phyloP scores from a whole-genome alignment of 352 stramenopile species.

The Globisporangium perplexum region DNA sequence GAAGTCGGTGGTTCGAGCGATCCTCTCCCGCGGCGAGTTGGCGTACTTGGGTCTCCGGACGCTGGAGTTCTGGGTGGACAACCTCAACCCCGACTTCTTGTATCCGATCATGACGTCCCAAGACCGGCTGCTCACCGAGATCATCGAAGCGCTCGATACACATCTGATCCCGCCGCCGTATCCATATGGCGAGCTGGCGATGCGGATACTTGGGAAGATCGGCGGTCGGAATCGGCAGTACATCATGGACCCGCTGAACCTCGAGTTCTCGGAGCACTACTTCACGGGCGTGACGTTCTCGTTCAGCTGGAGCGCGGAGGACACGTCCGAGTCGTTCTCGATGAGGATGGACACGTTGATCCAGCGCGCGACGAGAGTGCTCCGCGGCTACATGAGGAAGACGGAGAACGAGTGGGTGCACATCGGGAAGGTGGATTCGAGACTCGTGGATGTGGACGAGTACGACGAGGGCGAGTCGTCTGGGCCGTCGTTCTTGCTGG shows the following conservation, averaged over 20 bases:
- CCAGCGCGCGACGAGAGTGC: conserved; percentile 32
- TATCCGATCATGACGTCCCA: conserved; percentile 92
- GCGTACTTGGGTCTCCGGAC: conserved; percentile 94
- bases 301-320: conserved; percentile 38
- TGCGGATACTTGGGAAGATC: conserved; percentile 97
- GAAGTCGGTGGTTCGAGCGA: conserved; percentile 92
- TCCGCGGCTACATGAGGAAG: conserved; percentile 60
- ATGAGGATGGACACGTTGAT: conserved; percentile 65
- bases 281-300: conserved; percentile 42
- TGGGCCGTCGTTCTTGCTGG: conserved; percentile 43
- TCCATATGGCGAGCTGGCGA: conserved; percentile 93
- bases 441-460: conserved; percentile 56
- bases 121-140: conserved; percentile 86
- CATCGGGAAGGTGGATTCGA: conserved; percentile 49
- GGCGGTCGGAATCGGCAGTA: conserved; percentile 91
- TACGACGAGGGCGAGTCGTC: conserved; percentile 52
- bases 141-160: conserved; percentile 94
- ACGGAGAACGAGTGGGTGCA: conserved; percentile 43
- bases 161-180: conserved; percentile 97
- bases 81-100: conserved; percentile 97
- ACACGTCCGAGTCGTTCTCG: conserved; percentile 16
- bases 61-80: conserved; percentile 99
- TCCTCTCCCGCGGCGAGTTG: conserved; percentile 93
- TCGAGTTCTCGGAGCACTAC: conserved; percentile 46
- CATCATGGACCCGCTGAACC: conserved; percentile 75